Evolutionary conservation across 2,329 filamentous ascomycete species (phyloP).

Genomic region (Plectosphaerella sp.): DNA sequence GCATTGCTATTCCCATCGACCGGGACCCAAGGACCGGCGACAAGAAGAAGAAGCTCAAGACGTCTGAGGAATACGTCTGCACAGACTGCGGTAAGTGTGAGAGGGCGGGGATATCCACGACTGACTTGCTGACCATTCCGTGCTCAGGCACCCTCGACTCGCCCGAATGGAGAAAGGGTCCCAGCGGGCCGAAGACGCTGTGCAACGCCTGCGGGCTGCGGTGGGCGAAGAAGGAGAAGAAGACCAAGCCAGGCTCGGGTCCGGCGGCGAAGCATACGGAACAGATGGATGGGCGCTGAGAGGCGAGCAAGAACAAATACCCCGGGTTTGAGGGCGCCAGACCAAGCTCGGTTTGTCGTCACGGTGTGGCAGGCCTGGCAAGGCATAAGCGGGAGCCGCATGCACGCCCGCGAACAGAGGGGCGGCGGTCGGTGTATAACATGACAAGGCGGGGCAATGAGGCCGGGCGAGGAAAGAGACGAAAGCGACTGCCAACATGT

Average conservation of each 20-base stretch:
- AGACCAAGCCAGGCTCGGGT: slow-evolving; percentile 30
- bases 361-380: no score
- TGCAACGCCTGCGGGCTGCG: slow-evolving; percentile 88
- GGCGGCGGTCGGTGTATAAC: not conserved
- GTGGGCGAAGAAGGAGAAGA: slow-evolving; percentile 81
- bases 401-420: not conserved
- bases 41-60: slow-evolving; percentile 86
- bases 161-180: slow-evolving; percentile 92
- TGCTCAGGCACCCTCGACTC: slow-evolving; percentile 72
- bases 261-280: not conserved
- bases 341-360: not conserved
- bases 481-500: no score
- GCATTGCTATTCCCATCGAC: slow-evolving; percentile 78
- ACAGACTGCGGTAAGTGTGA: slow-evolving; percentile 73
- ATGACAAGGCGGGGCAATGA: not conserved
- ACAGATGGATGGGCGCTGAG: no score
- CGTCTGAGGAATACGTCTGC: slow-evolving; percentile 85
- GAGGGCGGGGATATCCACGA: not conserved
- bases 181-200: slow-evolving; percentile 86
- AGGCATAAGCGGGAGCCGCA: no score
- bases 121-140: not conserved
- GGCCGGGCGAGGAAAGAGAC: no score
- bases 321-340: no score
- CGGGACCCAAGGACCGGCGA: slow-evolving; percentile 67
- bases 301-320: no score